Conservation (phyloP, 169 alveolate species). For the Plasmodium gaboni region DNA sequence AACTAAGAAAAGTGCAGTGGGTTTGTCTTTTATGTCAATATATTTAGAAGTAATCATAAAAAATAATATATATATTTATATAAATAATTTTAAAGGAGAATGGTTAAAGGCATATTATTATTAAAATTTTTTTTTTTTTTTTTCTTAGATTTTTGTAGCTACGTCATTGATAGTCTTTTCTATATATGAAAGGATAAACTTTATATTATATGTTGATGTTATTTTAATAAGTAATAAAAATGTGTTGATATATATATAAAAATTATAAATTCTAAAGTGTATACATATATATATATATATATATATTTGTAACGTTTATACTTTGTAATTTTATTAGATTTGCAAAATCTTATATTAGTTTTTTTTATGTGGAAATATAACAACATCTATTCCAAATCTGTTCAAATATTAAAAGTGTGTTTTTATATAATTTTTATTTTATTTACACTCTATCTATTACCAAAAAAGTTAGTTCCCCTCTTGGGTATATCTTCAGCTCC, state of each 20-base stretch:
- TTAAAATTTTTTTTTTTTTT: slow-evolving; percentile 1
- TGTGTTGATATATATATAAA: neutral
- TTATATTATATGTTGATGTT: slow-evolving; percentile 12
- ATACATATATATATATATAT: neutral
- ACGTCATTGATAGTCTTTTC: slow-evolving; percentile 44
- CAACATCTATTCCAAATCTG: slow-evolving; percentile 16
- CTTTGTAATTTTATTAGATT: slow-evolving; percentile 1
- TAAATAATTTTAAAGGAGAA: neutral
- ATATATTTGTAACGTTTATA: neutral
- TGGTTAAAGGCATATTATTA: neutral
- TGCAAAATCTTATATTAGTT: slow-evolving; percentile 31
- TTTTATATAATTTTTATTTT: slow-evolving; percentile 19
- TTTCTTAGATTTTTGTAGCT: slow-evolving; percentile 28
- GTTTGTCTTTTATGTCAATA: slow-evolving; percentile 23
- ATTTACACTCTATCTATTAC: slow-evolving; percentile 9
- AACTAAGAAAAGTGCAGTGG: slow-evolving; percentile 24
- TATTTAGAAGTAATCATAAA: slow-evolving; percentile 34
- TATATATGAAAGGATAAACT: slow-evolving; percentile 17
- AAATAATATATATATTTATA: neutral
- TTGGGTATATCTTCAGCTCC: slow-evolving; percentile 32
- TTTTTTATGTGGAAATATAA: slow-evolving; percentile 62
- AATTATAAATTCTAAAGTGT: neutral
- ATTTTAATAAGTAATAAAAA: slow-evolving; percentile 26
- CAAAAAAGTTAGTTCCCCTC: slow-evolving; percentile 13
- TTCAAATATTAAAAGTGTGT: neutral